Evolutionary conservation across 345 rosid species (phyloP).

Genomic region (Populus nigra): DNA sequence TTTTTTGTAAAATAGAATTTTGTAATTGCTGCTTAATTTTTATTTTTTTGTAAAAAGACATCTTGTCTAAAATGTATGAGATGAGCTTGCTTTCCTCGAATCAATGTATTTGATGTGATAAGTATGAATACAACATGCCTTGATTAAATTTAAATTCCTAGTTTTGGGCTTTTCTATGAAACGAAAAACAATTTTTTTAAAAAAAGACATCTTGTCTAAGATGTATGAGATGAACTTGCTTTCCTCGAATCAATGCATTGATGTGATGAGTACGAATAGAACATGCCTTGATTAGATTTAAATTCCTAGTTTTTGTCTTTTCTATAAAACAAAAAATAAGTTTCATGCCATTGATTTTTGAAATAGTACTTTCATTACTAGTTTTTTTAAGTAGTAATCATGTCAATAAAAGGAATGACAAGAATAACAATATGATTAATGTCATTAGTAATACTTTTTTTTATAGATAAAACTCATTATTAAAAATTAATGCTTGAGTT

Average conservation of each 20-base stretch:
- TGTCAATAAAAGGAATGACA: not conserved
- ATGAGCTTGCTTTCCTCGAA: too few relatives aligned
- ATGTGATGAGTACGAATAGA: too few relatives aligned
- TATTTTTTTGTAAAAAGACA: too few relatives aligned
- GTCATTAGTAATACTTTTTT: not conserved
- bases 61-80: too few relatives aligned
- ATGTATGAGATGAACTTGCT: too few relatives aligned
- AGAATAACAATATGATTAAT: not conserved
- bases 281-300: not conserved
- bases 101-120: too few relatives aligned
- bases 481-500: not conserved
- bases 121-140: too few relatives aligned
- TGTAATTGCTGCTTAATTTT: too few relatives aligned
- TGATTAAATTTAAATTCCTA: too few relatives aligned
- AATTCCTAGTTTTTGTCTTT: not conserved
- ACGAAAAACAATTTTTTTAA: too few relatives aligned
- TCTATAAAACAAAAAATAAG: not conserved
- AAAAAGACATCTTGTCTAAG: not conserved
- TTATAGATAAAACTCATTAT: not conserved
- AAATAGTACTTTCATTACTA: not conserved
- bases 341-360: not conserved
- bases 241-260: too few relatives aligned
- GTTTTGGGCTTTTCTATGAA: not conserved
- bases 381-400: not conserved
- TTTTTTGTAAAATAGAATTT: not conserved